phyloP scores from a whole-genome alignment of 2,329 filamentous ascomycete genomes.

The Dryadomyces quercus-mongolicae region DNA sequence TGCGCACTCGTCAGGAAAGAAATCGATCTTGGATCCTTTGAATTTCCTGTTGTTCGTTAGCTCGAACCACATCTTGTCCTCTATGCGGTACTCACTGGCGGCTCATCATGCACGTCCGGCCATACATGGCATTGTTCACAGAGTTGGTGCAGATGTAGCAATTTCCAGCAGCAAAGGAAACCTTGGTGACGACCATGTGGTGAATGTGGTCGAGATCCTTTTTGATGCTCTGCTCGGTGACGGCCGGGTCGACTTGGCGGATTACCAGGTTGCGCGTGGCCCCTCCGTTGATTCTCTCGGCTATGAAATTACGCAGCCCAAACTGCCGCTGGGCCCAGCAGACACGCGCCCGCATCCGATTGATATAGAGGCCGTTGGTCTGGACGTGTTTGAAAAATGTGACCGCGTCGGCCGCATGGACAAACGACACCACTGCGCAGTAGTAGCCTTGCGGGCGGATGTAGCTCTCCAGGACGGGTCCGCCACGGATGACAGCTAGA shows the following conservation, averaged over 20 bases:
- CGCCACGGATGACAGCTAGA: conserved; percentile 53
- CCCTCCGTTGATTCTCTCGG: conserved; percentile 49
- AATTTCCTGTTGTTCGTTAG: conserved; percentile 57
- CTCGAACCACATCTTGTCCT: not conserved
- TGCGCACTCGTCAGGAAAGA: conserved; percentile 61
- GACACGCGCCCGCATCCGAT: conserved; percentile 55
- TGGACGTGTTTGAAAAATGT: conserved; percentile 54
- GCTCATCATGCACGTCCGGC: conserved; percentile 67
- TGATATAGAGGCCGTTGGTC: conserved; percentile 55
- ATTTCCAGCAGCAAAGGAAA: conserved; percentile 45
- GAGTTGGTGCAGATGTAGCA: conserved; percentile 67
- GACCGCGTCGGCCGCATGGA: conserved; percentile 47
- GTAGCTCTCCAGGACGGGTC: conserved; percentile 56
- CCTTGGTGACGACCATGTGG: conserved; percentile 57
- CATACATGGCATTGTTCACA: conserved; percentile 62
- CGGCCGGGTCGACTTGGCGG: conserved; percentile 39
- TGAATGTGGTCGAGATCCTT: conserved; percentile 74
- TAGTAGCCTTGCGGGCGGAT: conserved; percentile 49
- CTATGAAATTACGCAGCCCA: conserved; percentile 48
- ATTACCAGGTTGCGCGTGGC: conserved; percentile 67
- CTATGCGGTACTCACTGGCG: conserved; percentile 27
- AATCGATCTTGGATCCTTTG: conserved; percentile 58
- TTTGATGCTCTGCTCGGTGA: conserved; percentile 54
- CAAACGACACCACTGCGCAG: conserved; percentile 56
- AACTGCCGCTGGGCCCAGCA: conserved; percentile 64